Percentiles rank a stretch among this genome's conserved stretches.
Conservation (phyloP, 108 stramenopile genomes). For the Skeletonema grethae region DNA sequence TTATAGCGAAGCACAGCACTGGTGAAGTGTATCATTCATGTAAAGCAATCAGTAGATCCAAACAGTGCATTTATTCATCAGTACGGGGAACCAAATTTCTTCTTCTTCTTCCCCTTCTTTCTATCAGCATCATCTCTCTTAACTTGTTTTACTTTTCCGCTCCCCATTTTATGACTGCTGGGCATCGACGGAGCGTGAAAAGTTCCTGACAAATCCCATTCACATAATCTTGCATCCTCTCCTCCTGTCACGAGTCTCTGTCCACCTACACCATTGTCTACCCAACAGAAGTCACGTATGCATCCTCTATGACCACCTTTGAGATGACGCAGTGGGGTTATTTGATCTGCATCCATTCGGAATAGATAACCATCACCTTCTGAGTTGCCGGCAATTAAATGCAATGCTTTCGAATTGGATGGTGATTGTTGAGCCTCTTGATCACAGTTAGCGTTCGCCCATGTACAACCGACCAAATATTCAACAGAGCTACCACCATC, state of each 20-base stretch:
- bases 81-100: constrained; percentile 31
- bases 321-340: constrained; percentile 43
- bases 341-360: constrained; percentile 59
- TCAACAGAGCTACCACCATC: constrained; percentile 31
- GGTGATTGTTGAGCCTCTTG: constrained; percentile 3
- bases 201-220: constrained; percentile 60
- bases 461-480: constrained; percentile 51
- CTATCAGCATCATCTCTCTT: constrained; percentile 8
- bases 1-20: constrained; percentile 5
- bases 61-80: neutral
- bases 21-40: neutral
- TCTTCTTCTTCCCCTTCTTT: constrained; percentile 15
- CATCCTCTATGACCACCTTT: constrained; percentile 77
- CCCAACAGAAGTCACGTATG: constrained; percentile 68
- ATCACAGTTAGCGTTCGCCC: constrained; percentile 16
- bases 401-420: constrained; percentile 46
- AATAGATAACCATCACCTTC: constrained; percentile 73
- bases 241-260: constrained; percentile 69
- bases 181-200: no score
- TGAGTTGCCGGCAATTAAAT: constrained; percentile 67
- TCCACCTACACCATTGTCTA: constrained; percentile 28
- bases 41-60: neutral
- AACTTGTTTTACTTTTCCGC: neutral
- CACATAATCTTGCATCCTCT: constrained; percentile 86
- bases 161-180: neutral